These are phyloP conservation scores for Lignosus rhinocerotis DNA, from an alignment of 1,284 basidiomycete genomes.

Conservation along the genomic window DNA sequence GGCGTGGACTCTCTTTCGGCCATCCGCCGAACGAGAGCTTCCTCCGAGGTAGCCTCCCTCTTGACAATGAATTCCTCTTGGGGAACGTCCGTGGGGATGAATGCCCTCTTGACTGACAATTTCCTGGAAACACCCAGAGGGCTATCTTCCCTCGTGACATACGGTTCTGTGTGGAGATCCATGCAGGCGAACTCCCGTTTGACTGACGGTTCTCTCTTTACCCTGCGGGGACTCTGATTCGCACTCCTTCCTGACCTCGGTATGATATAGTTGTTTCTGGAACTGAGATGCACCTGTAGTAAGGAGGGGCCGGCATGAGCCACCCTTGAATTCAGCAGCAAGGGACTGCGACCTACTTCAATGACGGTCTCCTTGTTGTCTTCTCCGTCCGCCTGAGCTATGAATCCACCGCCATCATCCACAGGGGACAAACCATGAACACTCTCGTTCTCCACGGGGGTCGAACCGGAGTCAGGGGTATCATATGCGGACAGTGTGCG, in stretches of 20 bases:
- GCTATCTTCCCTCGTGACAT: not conserved
- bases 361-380: conserved; percentile 5
- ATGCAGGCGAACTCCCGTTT: not conserved
- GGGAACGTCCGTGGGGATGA: not conserved
- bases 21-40: not conserved
- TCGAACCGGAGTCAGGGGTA: not conserved
- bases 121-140: too few relatives aligned
- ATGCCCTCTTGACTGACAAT: not conserved
- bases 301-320: not conserved
- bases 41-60: not conserved
- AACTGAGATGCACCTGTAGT: conserved; percentile 6
- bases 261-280: conserved; percentile 2
- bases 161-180: too few relatives aligned
- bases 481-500: not conserved
- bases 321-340: not conserved
- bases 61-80: not conserved
- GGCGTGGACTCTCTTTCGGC: not conserved
- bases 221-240: not conserved
- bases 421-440: not conserved
- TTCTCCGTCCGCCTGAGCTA: not conserved
- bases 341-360: too few relatives aligned
- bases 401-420: not conserved
- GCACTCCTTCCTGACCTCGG: not conserved
- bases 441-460: not conserved
- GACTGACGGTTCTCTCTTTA: not conserved